Evolutionary conservation across 139 green algal species (phyloP), one percentile per base, ranked within the genome.

Genomic region (Coccomyxa sp.): DNA sequence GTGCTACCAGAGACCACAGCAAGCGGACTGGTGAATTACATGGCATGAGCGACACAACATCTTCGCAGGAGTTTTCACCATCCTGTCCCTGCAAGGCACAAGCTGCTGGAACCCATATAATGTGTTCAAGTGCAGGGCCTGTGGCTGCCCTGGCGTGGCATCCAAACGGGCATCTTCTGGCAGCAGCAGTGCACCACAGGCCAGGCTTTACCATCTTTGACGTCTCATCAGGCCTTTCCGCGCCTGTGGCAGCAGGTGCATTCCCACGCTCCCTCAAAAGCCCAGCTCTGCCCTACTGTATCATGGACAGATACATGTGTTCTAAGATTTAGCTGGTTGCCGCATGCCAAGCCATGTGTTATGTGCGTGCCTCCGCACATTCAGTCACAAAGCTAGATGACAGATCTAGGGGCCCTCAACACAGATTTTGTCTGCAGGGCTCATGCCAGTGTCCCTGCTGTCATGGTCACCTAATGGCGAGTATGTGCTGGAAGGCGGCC

Each of bases 201-300:
- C 78, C 74, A n/a, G 82, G 88, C 8, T 44, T 92, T 39, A 71
- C 82, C 38, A 70, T 91, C 64, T 90, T 83, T 83, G 88, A 92
- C 41, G 88, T 87, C 34, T 74, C 83, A 29, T 68, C 55, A 3
- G 79, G 85, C 0, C 18, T 39, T 0, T 33, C 54, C 5, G 70
- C 79, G 1, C 37, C 41, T 2, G 64, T 89, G 70, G 29, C 70
- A 9, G 72, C 83, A 78, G 82, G 7, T 74, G 37, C n/a, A n/a
- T n/a, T n/a, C n/a, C n/a, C n/a, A n/a, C n/a, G n/a, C n/a, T n/a
- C n/a, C n/a, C n/a, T n/a, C n/a, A n/a, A n/a, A n/a, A n/a, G n/a
- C n/a, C n/a, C n/a, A n/a, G n/a, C n/a, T n/a, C n/a, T n/a, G n/a
- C n/a, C n/a, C n/a, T n/a, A n/a, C n/a, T n/a, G n/a, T n/a, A n/a